Evolutionary conservation across 83 land plant genomes (phyloP).

Genomic region (Picea engelmannii): DNA sequence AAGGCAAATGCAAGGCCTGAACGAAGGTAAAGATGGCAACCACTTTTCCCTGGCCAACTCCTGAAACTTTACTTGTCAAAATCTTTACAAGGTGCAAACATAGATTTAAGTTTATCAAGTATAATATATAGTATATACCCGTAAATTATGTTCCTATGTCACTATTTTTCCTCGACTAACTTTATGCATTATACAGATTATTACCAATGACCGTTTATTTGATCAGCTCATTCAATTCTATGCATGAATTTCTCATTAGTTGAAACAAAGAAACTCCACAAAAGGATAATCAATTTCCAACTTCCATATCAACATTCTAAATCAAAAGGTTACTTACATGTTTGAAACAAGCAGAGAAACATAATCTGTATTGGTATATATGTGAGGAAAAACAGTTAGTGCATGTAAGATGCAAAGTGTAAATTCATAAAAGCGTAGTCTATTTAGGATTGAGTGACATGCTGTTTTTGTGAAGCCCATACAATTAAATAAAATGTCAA

Average conservation of each 20-base stretch:
- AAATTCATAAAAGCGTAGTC: not conserved
- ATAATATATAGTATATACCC: not conserved
- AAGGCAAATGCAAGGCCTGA: not conserved
- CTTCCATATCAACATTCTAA: not conserved
- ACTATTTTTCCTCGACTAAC: not conserved
- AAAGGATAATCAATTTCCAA: not conserved
- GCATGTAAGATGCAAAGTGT: not conserved
- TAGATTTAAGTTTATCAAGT: not conserved
- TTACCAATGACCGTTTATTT: not conserved
- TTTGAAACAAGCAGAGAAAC: not conserved
- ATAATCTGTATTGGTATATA: not conserved
- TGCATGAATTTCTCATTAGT: not conserved
- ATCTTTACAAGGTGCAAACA: not conserved
- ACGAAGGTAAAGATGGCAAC: not conserved
- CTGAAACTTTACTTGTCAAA: not conserved
- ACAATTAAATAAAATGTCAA: not conserved
- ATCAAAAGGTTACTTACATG: not conserved
- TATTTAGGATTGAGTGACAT: slow-evolving; percentile 1
- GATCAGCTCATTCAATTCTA: not conserved
- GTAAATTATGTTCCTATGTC: not conserved
- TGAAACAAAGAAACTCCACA: not conserved
- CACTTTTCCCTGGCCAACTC: slow-evolving; percentile 2
- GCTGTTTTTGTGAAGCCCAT: not conserved
- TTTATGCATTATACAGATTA: not conserved
- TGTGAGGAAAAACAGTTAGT: not conserved